A percentile compares a stretch with the other conserved stretches of the same genome.
Evolutionary conservation across 257 asterid genomes (phyloP).

Genomic region (Solanum sparsipilum): DNA sequence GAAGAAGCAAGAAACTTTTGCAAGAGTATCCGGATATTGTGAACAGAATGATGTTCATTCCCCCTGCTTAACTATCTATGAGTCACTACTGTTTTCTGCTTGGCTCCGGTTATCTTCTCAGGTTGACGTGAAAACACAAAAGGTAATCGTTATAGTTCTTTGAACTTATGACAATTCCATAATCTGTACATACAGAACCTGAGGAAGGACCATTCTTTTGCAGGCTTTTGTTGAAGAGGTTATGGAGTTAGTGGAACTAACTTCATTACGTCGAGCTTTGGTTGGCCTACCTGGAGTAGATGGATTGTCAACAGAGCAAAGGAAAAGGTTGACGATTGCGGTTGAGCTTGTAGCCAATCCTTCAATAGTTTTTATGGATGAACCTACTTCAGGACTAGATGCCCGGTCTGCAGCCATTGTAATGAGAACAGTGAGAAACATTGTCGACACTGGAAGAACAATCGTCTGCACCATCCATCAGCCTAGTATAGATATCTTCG

Average conservation of each 20-base stretch:
- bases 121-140: constrained; percentile 46
- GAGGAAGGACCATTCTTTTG: not conserved
- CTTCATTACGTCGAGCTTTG: constrained; percentile 43
- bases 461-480: constrained; percentile 92
- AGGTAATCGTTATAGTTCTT: constrained; percentile 26
- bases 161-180: not conserved
- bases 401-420: constrained; percentile 92
- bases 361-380: constrained; percentile 87
- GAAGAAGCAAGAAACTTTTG: constrained; percentile 85
- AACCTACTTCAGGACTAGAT: constrained; percentile 87
- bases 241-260: constrained; percentile 74
- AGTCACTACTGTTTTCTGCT: constrained; percentile 77
- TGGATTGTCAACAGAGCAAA: constrained; percentile 78
- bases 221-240: constrained; percentile 82
- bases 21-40: constrained; percentile 84
- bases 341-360: constrained; percentile 90
- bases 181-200: not conserved
- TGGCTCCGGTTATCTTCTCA: constrained; percentile 76
- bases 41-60: constrained; percentile 89
- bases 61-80: constrained; percentile 75
- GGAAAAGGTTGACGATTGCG: constrained; percentile 76
- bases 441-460: constrained; percentile 79
- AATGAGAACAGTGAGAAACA: constrained; percentile 91
- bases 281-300: constrained; percentile 81
- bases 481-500: constrained; percentile 83